phyloP scores from a whole-genome alignment of 345 rosid genomes.

The Gossypium longicalyx region DNA sequence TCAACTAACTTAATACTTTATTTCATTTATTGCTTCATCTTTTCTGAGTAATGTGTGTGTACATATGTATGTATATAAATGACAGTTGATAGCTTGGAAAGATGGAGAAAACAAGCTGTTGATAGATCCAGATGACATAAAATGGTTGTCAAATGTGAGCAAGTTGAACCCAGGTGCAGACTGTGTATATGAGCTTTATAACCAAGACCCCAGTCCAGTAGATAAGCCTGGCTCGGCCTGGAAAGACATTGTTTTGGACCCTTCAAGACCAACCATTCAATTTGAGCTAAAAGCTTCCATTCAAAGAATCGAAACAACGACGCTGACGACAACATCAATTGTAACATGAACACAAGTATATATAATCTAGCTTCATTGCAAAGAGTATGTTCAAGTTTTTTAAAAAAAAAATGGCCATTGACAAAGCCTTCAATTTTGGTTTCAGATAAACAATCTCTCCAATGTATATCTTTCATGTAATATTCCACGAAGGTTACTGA shows the following conservation, averaged over 20 bases:
- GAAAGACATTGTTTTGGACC: slow-evolving; percentile 48
- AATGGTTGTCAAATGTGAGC: slow-evolving; percentile 43
- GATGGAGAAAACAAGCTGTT: slow-evolving; percentile 57
- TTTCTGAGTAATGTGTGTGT: too few species aligned
- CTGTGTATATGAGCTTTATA: slow-evolving; percentile 55
- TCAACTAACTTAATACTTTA: background rate
- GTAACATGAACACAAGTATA: background rate
- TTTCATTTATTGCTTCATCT: too few species aligned
- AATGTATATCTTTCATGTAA: too few species aligned
- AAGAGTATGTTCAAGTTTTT: too few species aligned
- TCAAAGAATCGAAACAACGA: slow-evolving; percentile 34
- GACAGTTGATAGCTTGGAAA: slow-evolving; percentile 83
- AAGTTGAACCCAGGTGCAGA: slow-evolving; percentile 53
- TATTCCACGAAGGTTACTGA: too few species aligned
- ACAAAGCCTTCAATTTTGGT: background rate
- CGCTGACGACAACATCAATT: background rate
- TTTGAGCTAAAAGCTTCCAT: slow-evolving; percentile 38
- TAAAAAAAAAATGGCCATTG: background rate
- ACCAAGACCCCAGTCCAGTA: slow-evolving; percentile 34
- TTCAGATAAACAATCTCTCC: too few species aligned
- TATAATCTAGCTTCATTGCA: background rate
- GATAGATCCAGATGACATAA: slow-evolving; percentile 56
- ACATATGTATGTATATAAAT: background rate
- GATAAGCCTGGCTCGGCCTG: slow-evolving; percentile 55
- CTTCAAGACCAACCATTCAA: slow-evolving; percentile 44